Base-by-base conservation (phyloP, 495 filamentous ascomycete species). In the Thermothielavioides terrestris region DNA sequence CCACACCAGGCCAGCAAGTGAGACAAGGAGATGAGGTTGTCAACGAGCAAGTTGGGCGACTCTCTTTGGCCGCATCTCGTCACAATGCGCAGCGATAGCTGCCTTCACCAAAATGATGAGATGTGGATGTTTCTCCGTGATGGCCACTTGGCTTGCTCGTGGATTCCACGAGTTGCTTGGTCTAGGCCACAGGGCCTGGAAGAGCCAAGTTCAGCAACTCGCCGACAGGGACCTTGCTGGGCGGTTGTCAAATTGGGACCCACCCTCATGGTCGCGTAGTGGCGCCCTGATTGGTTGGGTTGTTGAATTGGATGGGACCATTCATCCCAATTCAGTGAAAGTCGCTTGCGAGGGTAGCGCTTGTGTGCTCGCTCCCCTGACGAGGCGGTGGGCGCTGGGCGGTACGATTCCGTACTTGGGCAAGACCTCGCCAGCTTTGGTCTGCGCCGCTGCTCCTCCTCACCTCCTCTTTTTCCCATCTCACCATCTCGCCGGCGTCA, bases 401-500 rank as follows among this genome's bases (percentile, higher is more conserved):
- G n/a, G n/a, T n/a, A n/a, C n/a, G n/a, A n/a, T n/a, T n/a, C n/a
- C n/a, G n/a, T 52, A 49, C 54, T 56, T 52, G 49, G 42, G 47
- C 46, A 40, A 31, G 32, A 43, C 31, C 37, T 49, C 41, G 49
- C 36, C 27, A 28, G 17, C 11, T 20, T 8, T 15, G 34, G 44
- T 45, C 30, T 47, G 34, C 38, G 27, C 30, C 2, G 45, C n/a
- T n/a, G n/a, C 58, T 46, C 42, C 41, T 41, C 36, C 50, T 58
- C 45, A 50, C 46, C 53, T 50, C 49, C 53, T 49, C 44, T 54
- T 55, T 56, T 57, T 42, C 46, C 55, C 36, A 52, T 49, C 59
- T 42, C 55, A 38, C 52, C 36, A 53, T 49, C 52, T 60, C 57
- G 52, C 54, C 63, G 59, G 53, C 61, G 53, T 55, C 53, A 49